Conservation (phyloP, 345 rosid genomes). For the Aquilaria yunnanensis region DNA sequence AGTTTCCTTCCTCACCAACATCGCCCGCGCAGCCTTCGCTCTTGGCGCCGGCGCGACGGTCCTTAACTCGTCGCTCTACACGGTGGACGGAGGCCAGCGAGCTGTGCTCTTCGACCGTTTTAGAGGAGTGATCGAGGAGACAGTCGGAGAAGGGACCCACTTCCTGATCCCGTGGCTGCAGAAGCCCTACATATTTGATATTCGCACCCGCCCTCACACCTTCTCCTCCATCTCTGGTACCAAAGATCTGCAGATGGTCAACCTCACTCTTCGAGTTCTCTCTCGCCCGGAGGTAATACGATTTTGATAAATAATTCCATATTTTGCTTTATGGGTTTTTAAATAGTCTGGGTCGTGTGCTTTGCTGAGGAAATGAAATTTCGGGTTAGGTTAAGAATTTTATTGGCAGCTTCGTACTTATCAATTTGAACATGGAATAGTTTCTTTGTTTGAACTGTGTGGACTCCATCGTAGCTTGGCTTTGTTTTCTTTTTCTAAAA, state of each 20-base stretch:
- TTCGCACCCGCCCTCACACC: conserved; percentile 87
- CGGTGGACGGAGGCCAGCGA: conserved; percentile 95
- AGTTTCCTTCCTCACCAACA: conserved; percentile 58
- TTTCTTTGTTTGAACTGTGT: not conserved
- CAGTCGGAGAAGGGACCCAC: conserved; percentile 90
- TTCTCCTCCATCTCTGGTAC: conserved; percentile 96
- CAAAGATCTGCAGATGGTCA: conserved; percentile 98
- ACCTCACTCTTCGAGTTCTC: conserved; percentile 95
- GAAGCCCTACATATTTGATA: conserved; percentile 77
- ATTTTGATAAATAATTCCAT: too few relatives aligned
- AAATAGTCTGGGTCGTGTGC: not conserved
- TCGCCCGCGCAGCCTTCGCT: conserved; percentile 77
- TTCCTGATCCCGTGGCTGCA: conserved; percentile 89
- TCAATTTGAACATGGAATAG: not conserved
- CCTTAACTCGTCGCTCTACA: conserved; percentile 71
- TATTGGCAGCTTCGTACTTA: not conserved
- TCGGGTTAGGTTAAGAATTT: not conserved
- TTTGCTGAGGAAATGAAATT: not conserved
- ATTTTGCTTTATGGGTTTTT: not conserved
- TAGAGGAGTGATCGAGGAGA: conserved; percentile 78
- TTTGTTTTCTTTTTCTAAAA: not conserved
- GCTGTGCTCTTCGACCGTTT: conserved; percentile 93
- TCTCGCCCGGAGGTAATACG: conserved; percentile 72
- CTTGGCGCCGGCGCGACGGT: conserved; percentile 66
- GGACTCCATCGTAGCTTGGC: not conserved